These are phyloP conservation scores for Linderniella brevidens DNA, from an alignment of 257 asterid species.

Conservation along the genomic window DNA sequence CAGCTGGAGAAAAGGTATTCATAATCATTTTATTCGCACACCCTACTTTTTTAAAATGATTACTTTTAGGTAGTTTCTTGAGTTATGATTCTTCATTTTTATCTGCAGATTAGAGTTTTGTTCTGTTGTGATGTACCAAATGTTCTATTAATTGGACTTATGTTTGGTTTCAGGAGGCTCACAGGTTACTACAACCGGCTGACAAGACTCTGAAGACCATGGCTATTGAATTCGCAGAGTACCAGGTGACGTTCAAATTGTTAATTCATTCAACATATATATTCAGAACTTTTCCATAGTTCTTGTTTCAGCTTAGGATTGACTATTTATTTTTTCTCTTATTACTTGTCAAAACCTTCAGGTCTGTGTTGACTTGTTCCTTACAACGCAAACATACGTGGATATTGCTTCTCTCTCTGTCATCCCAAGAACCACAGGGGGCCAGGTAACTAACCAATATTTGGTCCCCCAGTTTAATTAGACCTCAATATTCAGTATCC, in stretches of 20 bases:
- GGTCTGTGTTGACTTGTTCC: constrained; percentile 96
- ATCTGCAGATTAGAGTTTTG: too few species aligned
- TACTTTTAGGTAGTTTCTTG: neutral
- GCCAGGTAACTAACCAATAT: constrained; percentile 45
- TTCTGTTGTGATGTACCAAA: neutral
- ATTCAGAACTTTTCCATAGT: neutral
- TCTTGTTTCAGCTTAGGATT: neutral
- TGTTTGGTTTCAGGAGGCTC: constrained; percentile 72
- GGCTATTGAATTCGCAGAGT: constrained; percentile 97
- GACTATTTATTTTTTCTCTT: neutral
- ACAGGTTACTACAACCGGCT: constrained; percentile 84
- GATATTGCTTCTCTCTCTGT: constrained; percentile 93
- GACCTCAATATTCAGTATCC: neutral
- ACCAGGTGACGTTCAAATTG: constrained; percentile 32
- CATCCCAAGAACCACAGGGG: constrained; percentile 89
- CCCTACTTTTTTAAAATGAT: neutral
- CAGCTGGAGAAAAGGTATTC: constrained; percentile 77
- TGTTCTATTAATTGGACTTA: neutral
- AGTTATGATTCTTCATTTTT: neutral
- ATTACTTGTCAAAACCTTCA: constrained; percentile 13
- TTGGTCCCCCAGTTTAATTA: neutral
- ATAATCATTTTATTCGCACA: neutral
- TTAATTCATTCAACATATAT: constrained; percentile 1
- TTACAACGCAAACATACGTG: constrained; percentile 78
- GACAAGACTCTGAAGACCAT: constrained; percentile 75